phyloP scores from a whole-genome alignment of 2,329 filamentous ascomycete genomes.

The Mollisiaceae sp. region DNA sequence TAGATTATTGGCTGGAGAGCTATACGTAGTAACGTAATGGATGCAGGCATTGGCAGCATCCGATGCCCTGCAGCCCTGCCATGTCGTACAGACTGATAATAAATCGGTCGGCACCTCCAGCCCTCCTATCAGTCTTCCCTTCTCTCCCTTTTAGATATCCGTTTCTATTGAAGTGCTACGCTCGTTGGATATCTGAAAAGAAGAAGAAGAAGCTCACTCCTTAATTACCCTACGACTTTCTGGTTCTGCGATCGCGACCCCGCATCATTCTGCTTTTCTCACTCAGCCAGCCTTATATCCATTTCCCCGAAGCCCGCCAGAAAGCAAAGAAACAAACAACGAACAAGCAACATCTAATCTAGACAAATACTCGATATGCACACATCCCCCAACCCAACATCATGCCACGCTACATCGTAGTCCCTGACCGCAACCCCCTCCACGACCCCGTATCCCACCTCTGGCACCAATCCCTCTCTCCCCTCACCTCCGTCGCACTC shows the following conservation, averaged over 20 bases:
- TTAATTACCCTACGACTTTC: not conserved
- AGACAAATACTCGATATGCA: too few relatives aligned
- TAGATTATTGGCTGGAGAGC: not conserved
- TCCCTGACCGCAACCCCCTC: conserved; percentile 19
- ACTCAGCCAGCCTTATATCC: too few relatives aligned
- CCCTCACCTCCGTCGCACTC: conserved; percentile 18
- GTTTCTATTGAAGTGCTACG: not conserved
- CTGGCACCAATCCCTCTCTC: conserved; percentile 16
- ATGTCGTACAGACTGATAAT: not conserved
- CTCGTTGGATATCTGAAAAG: not conserved
- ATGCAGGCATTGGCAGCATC: not conserved
- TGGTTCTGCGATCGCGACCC: not conserved
- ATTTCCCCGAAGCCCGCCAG: too few relatives aligned
- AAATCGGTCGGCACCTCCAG: not conserved
- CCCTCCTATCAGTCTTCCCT: not conserved
- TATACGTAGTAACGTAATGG: conserved; percentile 1
- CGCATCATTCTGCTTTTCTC: not conserved
- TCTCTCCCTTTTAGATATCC: not conserved
- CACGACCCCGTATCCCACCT: conserved; percentile 20
- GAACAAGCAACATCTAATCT: too few relatives aligned
- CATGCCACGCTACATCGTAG: conserved; percentile 16
- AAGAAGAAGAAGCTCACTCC: not conserved
- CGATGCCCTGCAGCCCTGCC: not conserved
- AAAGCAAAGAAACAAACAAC: too few relatives aligned
- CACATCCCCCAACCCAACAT: not conserved